Percentiles rank a stretch among this genome's conserved stretches.
Evolutionary conservation across 306 rosid genomes (phyloP).

Genomic region (Trichosanthes truncata): DNA sequence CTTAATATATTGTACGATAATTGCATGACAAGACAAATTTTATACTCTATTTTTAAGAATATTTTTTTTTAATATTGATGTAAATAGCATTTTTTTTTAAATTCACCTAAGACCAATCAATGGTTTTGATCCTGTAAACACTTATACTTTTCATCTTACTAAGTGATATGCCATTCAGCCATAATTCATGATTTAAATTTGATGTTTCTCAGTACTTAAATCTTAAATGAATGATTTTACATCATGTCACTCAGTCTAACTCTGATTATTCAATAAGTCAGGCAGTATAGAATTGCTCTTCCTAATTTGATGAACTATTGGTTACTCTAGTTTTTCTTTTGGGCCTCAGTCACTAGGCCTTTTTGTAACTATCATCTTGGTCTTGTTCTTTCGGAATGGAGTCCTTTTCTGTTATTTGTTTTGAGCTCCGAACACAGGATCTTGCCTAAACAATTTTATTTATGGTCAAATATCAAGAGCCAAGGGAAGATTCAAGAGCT

Average conservation of each 20-base stretch:
- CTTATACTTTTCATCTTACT: neutral
- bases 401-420: no score
- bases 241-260: neutral
- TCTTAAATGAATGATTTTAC: neutral
- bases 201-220: neutral
- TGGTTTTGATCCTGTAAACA: neutral
- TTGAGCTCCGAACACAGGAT: no score
- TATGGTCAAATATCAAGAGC: no score
- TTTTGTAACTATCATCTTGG: no score
- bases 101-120: neutral
- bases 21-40: neutral
- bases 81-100: neutral
- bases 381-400: no score
- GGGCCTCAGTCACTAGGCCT: neutral
- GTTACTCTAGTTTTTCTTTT: neutral
- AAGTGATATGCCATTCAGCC: neutral
- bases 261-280: neutral
- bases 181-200: neutral
- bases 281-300: conserved; percentile 8
- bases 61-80: neutral
- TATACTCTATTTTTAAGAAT: neutral
- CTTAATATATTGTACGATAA: neutral
- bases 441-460: no score
- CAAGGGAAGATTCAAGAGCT: no score
- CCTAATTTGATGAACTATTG: neutral